A percentile compares a stretch with the other conserved stretches of the same genome.
These are phyloP conservation scores for Zymoseptoria pseudotritici DNA, from an alignment of 2,329 filamentous ascomycete species.

Conservation along the genomic window DNA sequence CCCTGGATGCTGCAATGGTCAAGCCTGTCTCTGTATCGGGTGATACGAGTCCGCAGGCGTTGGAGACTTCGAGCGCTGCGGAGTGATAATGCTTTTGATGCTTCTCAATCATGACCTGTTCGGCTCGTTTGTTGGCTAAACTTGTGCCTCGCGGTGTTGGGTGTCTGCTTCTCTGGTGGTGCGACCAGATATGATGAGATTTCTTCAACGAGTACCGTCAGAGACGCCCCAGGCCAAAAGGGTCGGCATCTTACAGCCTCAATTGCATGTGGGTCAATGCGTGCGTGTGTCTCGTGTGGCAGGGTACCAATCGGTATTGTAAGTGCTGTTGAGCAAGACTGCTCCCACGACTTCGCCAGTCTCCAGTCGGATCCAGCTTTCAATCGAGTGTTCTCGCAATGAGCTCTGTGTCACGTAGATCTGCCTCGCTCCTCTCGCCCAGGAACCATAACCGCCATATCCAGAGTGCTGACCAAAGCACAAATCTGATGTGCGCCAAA, in stretches of 20 bases:
- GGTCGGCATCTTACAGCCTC: not conserved
- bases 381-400: constrained; percentile 14
- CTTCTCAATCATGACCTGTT: not conserved
- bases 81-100: not conserved
- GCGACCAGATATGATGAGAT: too few species aligned
- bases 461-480: constrained; percentile 26
- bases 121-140: too few species aligned
- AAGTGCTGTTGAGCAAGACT: constrained; percentile 27
- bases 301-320: constrained; percentile 24
- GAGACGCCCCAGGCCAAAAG: too few species aligned
- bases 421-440: constrained; percentile 26
- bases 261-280: constrained; percentile 17
- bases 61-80: not conserved
- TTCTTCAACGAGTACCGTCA: too few species aligned
- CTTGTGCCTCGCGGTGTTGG: too few species aligned
- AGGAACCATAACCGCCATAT: constrained; percentile 29
- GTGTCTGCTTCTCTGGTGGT: too few species aligned
- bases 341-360: constrained; percentile 22
- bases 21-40: not conserved
- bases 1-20: not conserved
- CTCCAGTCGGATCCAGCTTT: constrained; percentile 30
- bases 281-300: constrained; percentile 18
- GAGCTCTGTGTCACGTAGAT: constrained; percentile 20
- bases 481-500: constrained; percentile 11
- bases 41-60: not conserved